Base-by-base conservation (phyloP, 768 basidiomycete genomes). In the Mrakia blollopis region DNA sequence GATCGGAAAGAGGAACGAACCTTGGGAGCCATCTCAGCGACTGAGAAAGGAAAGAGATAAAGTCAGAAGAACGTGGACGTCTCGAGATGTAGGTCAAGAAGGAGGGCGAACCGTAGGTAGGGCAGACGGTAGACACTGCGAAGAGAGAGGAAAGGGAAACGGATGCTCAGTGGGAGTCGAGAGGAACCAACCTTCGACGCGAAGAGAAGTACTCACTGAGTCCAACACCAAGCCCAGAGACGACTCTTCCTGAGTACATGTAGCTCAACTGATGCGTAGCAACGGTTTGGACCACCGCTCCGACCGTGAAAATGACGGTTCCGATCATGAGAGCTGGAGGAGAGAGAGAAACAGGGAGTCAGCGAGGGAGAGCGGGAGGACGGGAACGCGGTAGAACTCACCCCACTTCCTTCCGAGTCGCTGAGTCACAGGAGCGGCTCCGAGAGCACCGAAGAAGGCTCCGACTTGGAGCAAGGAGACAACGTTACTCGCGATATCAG, bases 201-300 rank as follows among this genome's bases (percentile, higher is more conserved):
- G n/a, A n/a, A n/a, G n/a, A n/a, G n/a, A 11, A 41, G 39, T 11
- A 41, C 39, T 6, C 39, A 11, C 39, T 18, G 16, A 87, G 90
- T 80, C 93, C 93, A 70, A 94, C 90, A 52, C 92, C 93, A 37
- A 93, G 63, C 73, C 93, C 92, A n/a, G 90, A 88, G 70, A 93
- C 85, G 62, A 92, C 90, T 75, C 93, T 90, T 37, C 93, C 93
- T 18, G 86, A 87, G 81, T 93, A 93, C 78, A 94, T 57, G 25
- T n/a, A 57, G 3, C n/a, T n/a, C 11, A 57, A 7, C 57, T 57
- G 57, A 28, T 57, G 28, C 8, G 57, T 54, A 21, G 52, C 52
- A 6, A 57, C 57, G 5, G 57, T 57, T 16, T 90, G 89, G 30
- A 93, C 65, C 73, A 77, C 74, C 11, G 75, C 80, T 18, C 80